A percentile compares a stretch with the other conserved stretches of the same genome.
Evolutionary conservation across 2,329 filamentous ascomycete genomes (phyloP).

Genomic region (Ascochyta pisi): DNA sequence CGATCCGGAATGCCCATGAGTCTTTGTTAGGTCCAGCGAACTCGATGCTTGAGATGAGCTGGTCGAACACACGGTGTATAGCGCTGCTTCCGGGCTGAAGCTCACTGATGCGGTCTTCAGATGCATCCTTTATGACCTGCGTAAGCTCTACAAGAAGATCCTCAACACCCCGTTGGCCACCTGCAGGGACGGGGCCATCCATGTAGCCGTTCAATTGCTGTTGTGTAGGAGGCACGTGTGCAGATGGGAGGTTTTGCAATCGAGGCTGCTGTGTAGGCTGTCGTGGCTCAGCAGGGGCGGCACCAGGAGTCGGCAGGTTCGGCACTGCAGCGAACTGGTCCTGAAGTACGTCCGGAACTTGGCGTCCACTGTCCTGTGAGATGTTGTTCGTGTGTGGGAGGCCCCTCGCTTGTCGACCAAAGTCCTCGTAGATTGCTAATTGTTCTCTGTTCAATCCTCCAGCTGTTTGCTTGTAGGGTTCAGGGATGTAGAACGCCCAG

Average conservation of each 20-base stretch:
- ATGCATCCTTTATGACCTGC: conserved; percentile 61
- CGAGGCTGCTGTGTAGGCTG: conserved; percentile 59
- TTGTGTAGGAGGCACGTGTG: conserved; percentile 48
- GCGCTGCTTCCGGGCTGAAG: conserved; percentile 59
- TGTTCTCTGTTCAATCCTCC: conserved; percentile 88
- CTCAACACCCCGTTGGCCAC: conserved; percentile 58
- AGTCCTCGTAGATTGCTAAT: conserved; percentile 95
- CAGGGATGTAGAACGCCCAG: conserved; percentile 93
- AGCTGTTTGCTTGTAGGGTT: conserved; percentile 87
- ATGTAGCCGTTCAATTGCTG: conserved; percentile 67
- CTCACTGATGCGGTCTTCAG: conserved; percentile 65
- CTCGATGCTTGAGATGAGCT: conserved; percentile 62
- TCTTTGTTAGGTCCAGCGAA: conserved; percentile 62
- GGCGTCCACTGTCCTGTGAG: conserved; percentile 65
- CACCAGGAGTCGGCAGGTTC: conserved; percentile 67
- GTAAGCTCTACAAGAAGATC: conserved; percentile 64
- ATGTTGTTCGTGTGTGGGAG: conserved; percentile 62
- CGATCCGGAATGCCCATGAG: conserved; percentile 61
- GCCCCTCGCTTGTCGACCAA: conserved; percentile 83
- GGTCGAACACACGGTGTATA: conserved; percentile 65
- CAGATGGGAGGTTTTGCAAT: conserved; percentile 46
- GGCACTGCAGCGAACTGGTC: conserved; percentile 66
- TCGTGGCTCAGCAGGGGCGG: conserved; percentile 67
- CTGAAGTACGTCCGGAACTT: conserved; percentile 68
- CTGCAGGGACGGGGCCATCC: conserved; percentile 50